These are phyloP conservation scores for Pythium chondricola DNA, from an alignment of 352 stramenopile genomes.

Conservation along the genomic window DNA sequence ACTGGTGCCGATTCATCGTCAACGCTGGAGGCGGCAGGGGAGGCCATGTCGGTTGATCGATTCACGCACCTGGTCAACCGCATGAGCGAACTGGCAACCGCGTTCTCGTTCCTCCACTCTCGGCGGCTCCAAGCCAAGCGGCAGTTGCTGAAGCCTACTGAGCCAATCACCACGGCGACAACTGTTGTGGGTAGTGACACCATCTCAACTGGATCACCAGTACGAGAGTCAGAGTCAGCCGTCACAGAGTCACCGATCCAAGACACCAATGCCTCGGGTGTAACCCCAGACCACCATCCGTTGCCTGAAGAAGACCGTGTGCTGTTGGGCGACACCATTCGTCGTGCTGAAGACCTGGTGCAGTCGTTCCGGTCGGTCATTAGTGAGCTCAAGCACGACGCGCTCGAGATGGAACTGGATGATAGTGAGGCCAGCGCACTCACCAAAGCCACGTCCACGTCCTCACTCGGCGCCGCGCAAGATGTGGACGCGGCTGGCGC, in stretches of 20 bases:
- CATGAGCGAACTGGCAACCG: conserved; percentile 13
- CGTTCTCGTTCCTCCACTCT: conserved; percentile 19
- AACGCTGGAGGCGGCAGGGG: neutral
- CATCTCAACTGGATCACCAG: too few species aligned
- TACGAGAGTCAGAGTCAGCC: neutral
- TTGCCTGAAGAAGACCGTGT: neutral
- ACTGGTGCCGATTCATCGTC: neutral
- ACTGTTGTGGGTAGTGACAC: too few species aligned
- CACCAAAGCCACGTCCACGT: conserved; percentile 17
- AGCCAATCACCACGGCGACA: too few species aligned
- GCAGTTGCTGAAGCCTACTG: neutral
- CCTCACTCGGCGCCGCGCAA: neutral
- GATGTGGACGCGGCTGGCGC: neutral
- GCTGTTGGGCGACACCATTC: conserved; percentile 13
- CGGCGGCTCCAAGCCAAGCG: conserved; percentile 10
- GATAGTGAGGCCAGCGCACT: neutral
- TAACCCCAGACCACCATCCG: neutral
- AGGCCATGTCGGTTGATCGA: neutral
- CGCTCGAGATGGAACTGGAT: neutral
- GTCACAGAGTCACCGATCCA: neutral
- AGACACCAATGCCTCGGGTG: neutral
- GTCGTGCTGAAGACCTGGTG: conserved; percentile 14
- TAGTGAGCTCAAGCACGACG: conserved; percentile 5
- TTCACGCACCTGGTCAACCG: conserved; percentile 12
- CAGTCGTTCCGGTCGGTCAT: conserved; percentile 14